phyloP scores from a whole-genome alignment of 768 basidiomycete genomes.

The Amanita thiersii region DNA sequence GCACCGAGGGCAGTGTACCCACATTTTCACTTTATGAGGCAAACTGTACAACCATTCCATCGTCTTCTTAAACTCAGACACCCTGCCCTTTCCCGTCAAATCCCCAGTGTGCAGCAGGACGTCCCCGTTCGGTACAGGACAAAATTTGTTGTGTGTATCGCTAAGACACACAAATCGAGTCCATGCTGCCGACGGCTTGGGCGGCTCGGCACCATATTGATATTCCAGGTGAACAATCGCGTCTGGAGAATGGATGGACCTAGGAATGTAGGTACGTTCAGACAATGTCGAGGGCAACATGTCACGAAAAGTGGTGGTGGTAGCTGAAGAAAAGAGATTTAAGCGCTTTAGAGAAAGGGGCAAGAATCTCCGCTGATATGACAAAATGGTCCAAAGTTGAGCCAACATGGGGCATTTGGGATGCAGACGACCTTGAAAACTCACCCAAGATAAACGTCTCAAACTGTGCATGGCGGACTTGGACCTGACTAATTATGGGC shows the following conservation, averaged over 20 bases:
- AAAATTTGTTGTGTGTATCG: slow-evolving; percentile 43
- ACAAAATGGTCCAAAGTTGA: too few species aligned
- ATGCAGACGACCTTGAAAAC: too few species aligned
- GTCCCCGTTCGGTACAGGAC: slow-evolving; percentile 50
- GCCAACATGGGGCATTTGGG: too few species aligned
- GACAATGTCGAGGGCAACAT: too few species aligned
- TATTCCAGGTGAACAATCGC: slow-evolving; percentile 6
- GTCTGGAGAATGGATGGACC: slow-evolving; percentile 1
- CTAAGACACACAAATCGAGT: slow-evolving; percentile 55
- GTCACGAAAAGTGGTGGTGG: too few species aligned
- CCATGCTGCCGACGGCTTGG: slow-evolving; percentile 30
- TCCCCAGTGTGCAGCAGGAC: slow-evolving; percentile 63
- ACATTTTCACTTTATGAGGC: slow-evolving; percentile 56
- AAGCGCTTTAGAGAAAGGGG: too few species aligned
- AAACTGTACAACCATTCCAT: slow-evolving; percentile 50
- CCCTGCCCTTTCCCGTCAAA: slow-evolving; percentile 42
- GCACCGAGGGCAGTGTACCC: slow-evolving; percentile 18
- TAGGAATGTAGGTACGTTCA: background rate
- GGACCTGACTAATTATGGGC: too few species aligned
- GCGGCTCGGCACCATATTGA: slow-evolving; percentile 12
- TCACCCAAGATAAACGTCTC: too few species aligned
- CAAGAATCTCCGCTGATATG: too few species aligned
- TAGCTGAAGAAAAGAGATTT: too few species aligned
- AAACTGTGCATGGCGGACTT: too few species aligned
- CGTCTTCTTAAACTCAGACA: slow-evolving; percentile 37